These are phyloP conservation scores for Parathielavia appendiculata DNA, from an alignment of 495 filamentous ascomycete species.

Conservation along the genomic window DNA sequence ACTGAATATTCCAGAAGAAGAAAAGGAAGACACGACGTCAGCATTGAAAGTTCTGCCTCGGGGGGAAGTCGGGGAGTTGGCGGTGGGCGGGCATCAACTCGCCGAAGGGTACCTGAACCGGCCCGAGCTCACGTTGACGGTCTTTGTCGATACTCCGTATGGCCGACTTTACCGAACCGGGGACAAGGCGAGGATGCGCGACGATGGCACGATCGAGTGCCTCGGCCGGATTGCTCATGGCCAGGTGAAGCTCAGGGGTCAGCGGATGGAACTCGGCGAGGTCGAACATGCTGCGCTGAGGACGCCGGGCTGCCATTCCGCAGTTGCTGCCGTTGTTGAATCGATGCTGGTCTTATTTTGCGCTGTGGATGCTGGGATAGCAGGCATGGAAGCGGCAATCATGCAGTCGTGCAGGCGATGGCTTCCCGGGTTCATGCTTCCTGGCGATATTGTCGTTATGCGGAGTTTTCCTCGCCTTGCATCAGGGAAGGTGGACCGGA, in stretches of 20 bases:
- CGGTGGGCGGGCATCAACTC: slow-evolving; percentile 71
- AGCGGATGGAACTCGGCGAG: slow-evolving; percentile 78
- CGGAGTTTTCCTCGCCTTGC: slow-evolving; percentile 60
- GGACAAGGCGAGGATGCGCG: slow-evolving; percentile 66
- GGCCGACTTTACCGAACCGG: slow-evolving; percentile 76
- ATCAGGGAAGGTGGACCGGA: slow-evolving; percentile 76
- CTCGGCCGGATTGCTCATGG: slow-evolving; percentile 72
- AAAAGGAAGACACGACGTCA: slow-evolving; percentile 8
- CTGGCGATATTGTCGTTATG: slow-evolving; percentile 59
- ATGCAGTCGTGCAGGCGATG: slow-evolving; percentile 57
- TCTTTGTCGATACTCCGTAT: slow-evolving; percentile 56
- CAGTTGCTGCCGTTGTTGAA: slow-evolving; percentile 55
- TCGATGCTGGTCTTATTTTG: slow-evolving; percentile 65
- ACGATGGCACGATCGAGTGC: slow-evolving; percentile 69
- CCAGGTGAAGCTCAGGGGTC: slow-evolving; percentile 78
- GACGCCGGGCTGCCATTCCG: slow-evolving; percentile 47
- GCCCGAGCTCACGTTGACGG: slow-evolving; percentile 64
- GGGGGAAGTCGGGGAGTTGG: slow-evolving; percentile 74
- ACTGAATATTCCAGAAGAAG: slow-evolving; percentile 38
- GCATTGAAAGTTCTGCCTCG: slow-evolving; percentile 52
- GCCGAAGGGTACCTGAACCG: slow-evolving; percentile 80
- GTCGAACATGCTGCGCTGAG: slow-evolving; percentile 64
- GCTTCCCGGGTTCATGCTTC: slow-evolving; percentile 76
- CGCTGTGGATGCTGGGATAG: slow-evolving; percentile 35
- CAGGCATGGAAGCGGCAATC: slow-evolving; percentile 37